These are phyloP conservation scores for Rugosomyces carneus DNA, from an alignment of 1,284 basidiomycete species.

Conservation along the genomic window DNA sequence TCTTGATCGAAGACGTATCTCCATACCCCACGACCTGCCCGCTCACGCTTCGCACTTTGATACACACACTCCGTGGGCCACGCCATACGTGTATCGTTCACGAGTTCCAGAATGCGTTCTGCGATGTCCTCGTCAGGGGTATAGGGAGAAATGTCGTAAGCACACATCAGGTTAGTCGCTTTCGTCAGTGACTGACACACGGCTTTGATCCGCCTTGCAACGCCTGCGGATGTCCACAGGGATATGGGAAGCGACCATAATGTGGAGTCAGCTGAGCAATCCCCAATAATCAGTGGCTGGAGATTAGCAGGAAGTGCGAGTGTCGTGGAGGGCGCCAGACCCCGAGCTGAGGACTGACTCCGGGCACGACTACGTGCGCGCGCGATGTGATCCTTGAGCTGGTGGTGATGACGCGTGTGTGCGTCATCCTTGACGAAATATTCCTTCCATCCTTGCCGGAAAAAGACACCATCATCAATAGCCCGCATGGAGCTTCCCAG, in stretches of 20 bases:
- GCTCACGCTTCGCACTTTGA: slow-evolving; percentile 37
- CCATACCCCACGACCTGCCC: slow-evolving; percentile 56
- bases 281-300: slow-evolving; percentile 70
- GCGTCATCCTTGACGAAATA: slow-evolving; percentile 35
- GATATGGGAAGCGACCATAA: slow-evolving; percentile 54
- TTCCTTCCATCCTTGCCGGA: slow-evolving; percentile 53
- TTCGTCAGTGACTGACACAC: slow-evolving; percentile 63
- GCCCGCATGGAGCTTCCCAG: slow-evolving; percentile 45
- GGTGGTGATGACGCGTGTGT: slow-evolving; percentile 30
- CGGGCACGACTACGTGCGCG: slow-evolving; percentile 18
- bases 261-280: slow-evolving; percentile 59
- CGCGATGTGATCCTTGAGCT: slow-evolving; percentile 18
- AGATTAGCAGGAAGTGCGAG: slow-evolving; percentile 28
- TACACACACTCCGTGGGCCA: slow-evolving; percentile 67
- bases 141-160: slow-evolving; percentile 60
- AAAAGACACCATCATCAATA: slow-evolving; percentile 63
- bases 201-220: slow-evolving; percentile 61
- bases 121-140: slow-evolving; percentile 56
- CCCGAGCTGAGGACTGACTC: slow-evolving; percentile 23
- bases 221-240: slow-evolving; percentile 53
- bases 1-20: slow-evolving; percentile 78
- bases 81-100: slow-evolving; percentile 65
- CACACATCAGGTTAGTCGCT: slow-evolving; percentile 52
- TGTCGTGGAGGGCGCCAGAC: slow-evolving; percentile 22
- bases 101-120: slow-evolving; percentile 59